These are phyloP conservation scores for Potentilla sterilis DNA, from an alignment of 306 rosid genomes.

Conservation along the genomic window DNA sequence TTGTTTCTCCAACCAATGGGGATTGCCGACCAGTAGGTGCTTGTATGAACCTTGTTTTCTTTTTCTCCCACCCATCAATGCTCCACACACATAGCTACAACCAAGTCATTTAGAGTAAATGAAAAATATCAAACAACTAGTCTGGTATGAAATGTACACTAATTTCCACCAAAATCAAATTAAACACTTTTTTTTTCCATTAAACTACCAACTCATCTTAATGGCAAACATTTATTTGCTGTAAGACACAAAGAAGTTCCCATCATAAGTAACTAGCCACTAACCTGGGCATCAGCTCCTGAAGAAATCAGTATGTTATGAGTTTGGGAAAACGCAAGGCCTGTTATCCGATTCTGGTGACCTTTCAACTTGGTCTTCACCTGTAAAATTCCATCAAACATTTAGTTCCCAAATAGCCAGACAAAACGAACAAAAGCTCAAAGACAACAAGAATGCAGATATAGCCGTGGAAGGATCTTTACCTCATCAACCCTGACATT, in stretches of 20 bases:
- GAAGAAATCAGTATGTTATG: constrained; percentile 41
- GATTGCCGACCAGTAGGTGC: constrained; percentile 44
- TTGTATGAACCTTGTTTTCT: constrained; percentile 41
- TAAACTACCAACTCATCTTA: not conserved
- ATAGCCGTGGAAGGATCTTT: constrained; percentile 3
- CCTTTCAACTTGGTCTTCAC: constrained; percentile 44
- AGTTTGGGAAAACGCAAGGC: constrained; percentile 43
- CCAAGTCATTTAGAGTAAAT: constrained; percentile 11
- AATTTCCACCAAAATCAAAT: not conserved
- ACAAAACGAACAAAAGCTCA: not conserved
- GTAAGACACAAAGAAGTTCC: not conserved
- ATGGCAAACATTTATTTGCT: not conserved
- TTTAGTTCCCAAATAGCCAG: constrained; percentile 12
- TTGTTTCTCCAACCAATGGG: constrained; percentile 43
- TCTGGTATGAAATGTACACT: not conserved
- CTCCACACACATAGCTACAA: constrained; percentile 43
- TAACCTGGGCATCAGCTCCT: constrained; percentile 47
- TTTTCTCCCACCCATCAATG: constrained; percentile 51
- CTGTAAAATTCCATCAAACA: constrained; percentile 24
- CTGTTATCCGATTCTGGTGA: constrained; percentile 49
- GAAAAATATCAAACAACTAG: not conserved
- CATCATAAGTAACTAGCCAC: not conserved
- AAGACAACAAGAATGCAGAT: constrained; percentile 1
- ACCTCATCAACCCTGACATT: constrained; percentile 52
- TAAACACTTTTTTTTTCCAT: not conserved